Conservation (phyloP, 1,139 yeast species). For the Scheffersomyces titani region DNA sequence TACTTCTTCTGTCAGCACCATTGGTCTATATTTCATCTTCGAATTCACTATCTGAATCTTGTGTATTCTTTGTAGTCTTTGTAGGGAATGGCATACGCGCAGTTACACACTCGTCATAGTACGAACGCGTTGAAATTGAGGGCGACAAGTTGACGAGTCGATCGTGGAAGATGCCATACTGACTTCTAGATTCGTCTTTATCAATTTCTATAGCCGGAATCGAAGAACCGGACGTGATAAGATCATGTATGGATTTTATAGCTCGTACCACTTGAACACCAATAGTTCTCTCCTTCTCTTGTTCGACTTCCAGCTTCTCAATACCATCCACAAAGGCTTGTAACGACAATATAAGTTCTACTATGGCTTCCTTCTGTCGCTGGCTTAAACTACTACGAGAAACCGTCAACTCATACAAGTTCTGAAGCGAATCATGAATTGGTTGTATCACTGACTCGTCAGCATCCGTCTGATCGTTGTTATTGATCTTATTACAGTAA, state of each 20-base stretch:
- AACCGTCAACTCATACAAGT: not conserved
- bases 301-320: not conserved
- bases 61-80: not conserved
- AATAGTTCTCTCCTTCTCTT: not conserved
- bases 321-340: conserved; percentile 6
- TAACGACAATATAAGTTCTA: not conserved
- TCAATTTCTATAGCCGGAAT: not conserved
- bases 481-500: conserved; percentile 6
- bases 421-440: not conserved
- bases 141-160: conserved; percentile 15
- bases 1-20: conserved; percentile 2
- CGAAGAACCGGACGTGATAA: not conserved
- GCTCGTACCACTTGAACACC: not conserved
- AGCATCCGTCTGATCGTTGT: not conserved
- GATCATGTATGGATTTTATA: not conserved
- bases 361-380: not conserved
- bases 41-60: conserved; percentile 19
- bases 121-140: conserved; percentile 12
- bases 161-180: conserved; percentile 16
- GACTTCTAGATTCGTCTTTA: not conserved
- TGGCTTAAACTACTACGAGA: not conserved
- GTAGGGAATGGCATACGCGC: not conserved
- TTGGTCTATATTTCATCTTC: conserved; percentile 14
- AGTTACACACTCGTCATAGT: conserved; percentile 3
- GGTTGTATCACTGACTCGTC: not conserved